Conservation (phyloP, 2,329 filamentous ascomycete genomes). For the Aschersonia sp. region DNA sequence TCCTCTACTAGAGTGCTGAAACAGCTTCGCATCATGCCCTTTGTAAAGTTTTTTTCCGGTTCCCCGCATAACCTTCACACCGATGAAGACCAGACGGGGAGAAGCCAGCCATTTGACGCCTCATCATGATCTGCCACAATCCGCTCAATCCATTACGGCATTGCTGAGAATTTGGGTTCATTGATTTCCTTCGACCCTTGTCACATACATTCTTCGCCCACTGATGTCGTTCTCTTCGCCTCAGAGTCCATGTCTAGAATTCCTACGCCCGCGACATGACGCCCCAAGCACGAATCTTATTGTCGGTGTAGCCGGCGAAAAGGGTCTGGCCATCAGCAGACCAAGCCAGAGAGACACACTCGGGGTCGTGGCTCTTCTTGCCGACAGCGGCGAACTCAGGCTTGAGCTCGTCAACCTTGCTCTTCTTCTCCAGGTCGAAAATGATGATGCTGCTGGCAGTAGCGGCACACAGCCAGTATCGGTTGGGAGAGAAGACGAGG, state of each 20-base stretch:
- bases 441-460: slow-evolving; percentile 98
- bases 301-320: slow-evolving; percentile 99
- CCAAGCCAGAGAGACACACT: slow-evolving; percentile 97
- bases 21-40: slow-evolving; percentile 23
- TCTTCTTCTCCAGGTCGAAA: slow-evolving; percentile 99
- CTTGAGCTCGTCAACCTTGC: slow-evolving; percentile 99
- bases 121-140: slow-evolving; percentile 27
- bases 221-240: neutral
- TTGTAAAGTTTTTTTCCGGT: slow-evolving; percentile 13
- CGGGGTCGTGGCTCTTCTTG: slow-evolving; percentile 98
- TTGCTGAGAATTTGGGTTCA: slow-evolving; percentile 1
- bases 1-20: slow-evolving; percentile 21
- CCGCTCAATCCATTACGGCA: slow-evolving; percentile 5
- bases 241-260: neutral
- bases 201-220: neutral
- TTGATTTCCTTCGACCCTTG: neutral
- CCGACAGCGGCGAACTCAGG: slow-evolving; percentile 92
- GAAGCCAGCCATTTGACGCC: slow-evolving; percentile 29
- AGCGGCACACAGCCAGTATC: slow-evolving; percentile 99
- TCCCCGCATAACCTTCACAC: slow-evolving; percentile 20
- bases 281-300: slow-evolving; percentile 96
- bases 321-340: slow-evolving; percentile 96
- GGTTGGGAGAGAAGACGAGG: slow-evolving; percentile 99
- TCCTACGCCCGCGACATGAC: slow-evolving; percentile 84
- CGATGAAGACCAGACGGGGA: slow-evolving; percentile 29